These are phyloP conservation scores for Pyrenophora seminiperda DNA, from an alignment of 2,329 filamentous ascomycete genomes.

Conservation along the genomic window DNA sequence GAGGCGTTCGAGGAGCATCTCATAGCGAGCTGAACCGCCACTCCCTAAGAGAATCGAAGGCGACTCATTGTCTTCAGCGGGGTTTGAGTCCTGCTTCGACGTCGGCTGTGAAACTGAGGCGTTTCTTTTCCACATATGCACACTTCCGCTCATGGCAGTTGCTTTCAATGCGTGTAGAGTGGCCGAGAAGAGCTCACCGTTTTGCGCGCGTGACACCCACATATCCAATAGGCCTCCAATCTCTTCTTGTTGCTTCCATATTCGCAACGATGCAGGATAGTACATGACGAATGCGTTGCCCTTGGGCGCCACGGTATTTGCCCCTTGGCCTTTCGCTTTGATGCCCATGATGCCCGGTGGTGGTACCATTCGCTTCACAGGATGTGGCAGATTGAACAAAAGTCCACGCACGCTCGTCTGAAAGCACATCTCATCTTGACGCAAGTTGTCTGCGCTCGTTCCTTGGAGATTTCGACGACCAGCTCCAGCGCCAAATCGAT, in stretches of 20 bases:
- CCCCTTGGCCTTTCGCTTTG: slow-evolving; percentile 37
- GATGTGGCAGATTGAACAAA: slow-evolving; percentile 80
- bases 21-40: slow-evolving; percentile 66
- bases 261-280: slow-evolving; percentile 80
- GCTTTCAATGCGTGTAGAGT: slow-evolving; percentile 34
- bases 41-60: slow-evolving; percentile 60
- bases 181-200: slow-evolving; percentile 39
- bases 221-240: slow-evolving; percentile 73
- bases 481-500: slow-evolving; percentile 67
- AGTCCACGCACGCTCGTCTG: slow-evolving; percentile 87
- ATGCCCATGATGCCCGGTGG: slow-evolving; percentile 45
- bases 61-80: slow-evolving; percentile 19
- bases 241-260: slow-evolving; percentile 86
- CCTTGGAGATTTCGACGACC: slow-evolving; percentile 55
- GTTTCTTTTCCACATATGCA: slow-evolving; percentile 47
- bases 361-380: slow-evolving; percentile 69
- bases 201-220: slow-evolving; percentile 66
- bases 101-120: slow-evolving; percentile 19
- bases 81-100: slow-evolving; percentile 10
- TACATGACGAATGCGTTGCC: slow-evolving; percentile 84
- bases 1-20: slow-evolving; percentile 81
- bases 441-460: slow-evolving; percentile 70
- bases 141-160: slow-evolving; percentile 40
- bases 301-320: slow-evolving; percentile 30
- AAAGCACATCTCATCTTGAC: slow-evolving; percentile 93